Evolutionary conservation across 371 early-diverging fungal genomes (phyloP), one percentile per base, ranked within the genome.

Genomic region (Sanchytrium tribonematis): DNA sequence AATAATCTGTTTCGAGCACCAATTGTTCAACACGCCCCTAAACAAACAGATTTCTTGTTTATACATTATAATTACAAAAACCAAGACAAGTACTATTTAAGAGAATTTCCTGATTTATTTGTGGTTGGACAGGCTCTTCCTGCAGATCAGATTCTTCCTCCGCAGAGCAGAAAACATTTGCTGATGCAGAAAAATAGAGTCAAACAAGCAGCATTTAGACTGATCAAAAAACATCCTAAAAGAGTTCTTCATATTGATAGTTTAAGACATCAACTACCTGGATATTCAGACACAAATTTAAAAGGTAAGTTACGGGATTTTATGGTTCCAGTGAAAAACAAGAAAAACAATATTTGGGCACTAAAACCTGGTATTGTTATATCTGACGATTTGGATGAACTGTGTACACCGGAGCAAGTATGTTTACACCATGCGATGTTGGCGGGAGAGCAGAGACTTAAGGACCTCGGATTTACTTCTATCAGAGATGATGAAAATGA

Each of bases 1-100:
- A 99, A 98, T 80, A 98, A 98, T 75, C 77, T 99, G 75, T 86
- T 92, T 73, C 86, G 93, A 30, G 99, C 97, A 0, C 99, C 98
- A 0, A 74, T 98, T 27, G 98, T 95, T 76, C 80, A 81, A 48
- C 98, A 98, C 66, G 79, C 81, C 29, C 76, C 80, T 1, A 75
- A 82, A 30, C 73, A 80, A 31, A 87, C 87, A 0, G 97, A 97
- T 74, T 95, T 91, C 77, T 75, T 94, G 69, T 74, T 95, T 0
- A 83, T 97, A 69, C 75, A 75, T 30, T 72, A 78, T 65, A 86
- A 85, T 0, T 83, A 82, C 69, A 86, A 88, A 71, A 85, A 84
- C 30, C 82, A 85, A 30, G 79, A 82, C 29, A 87, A 84, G 71
- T 80, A 88, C 70, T 92, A 84, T 71, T 72, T 96, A 28, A 84